Conservation (phyloP, 106 monocot species). For the Platanthera zijinensis region DNA sequence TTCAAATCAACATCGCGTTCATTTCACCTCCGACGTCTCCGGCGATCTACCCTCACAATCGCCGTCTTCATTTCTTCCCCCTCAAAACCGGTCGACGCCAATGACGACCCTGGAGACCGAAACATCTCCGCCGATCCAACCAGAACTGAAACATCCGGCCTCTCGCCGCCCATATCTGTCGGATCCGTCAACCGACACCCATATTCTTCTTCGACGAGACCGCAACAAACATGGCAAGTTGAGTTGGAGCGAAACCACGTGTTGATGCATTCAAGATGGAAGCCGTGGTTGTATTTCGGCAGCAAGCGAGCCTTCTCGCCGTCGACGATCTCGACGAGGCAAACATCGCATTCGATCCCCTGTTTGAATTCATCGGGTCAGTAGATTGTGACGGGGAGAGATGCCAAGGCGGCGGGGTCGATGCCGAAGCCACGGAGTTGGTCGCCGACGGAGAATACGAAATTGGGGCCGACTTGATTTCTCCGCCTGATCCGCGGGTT, state of each 20-base stretch:
- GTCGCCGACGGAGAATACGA: constrained; percentile 7
- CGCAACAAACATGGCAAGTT: constrained; percentile 52
- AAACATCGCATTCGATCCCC: constrained; percentile 28
- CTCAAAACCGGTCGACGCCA: constrained; percentile 2
- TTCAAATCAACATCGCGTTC: too few species aligned
- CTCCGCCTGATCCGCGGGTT: neutral
- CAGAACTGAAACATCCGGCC: constrained; percentile 12
- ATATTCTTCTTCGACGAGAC: constrained; percentile 6
- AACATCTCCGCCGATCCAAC: neutral
- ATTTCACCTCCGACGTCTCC: constrained; percentile 1
- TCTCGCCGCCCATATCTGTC: neutral
- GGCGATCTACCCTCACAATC: constrained; percentile 8
- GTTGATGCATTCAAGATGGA: constrained; percentile 58
- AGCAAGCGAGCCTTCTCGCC: constrained; percentile 32
- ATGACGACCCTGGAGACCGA: neutral
- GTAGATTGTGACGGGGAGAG: constrained; percentile 19
- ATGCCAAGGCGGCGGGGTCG: constrained; percentile 6
- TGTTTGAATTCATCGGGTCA: constrained; percentile 10
- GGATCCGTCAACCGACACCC: neutral
- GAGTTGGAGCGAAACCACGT: constrained; percentile 52
- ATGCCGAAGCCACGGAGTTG: constrained; percentile 6
- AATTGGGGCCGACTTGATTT: neutral
- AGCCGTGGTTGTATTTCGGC: constrained; percentile 50
- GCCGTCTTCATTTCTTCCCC: constrained; percentile 2
- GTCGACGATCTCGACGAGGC: constrained; percentile 20